These are phyloP conservation scores for Comarum palustre DNA, from an alignment of 306 rosid species.

Conservation along the genomic window DNA sequence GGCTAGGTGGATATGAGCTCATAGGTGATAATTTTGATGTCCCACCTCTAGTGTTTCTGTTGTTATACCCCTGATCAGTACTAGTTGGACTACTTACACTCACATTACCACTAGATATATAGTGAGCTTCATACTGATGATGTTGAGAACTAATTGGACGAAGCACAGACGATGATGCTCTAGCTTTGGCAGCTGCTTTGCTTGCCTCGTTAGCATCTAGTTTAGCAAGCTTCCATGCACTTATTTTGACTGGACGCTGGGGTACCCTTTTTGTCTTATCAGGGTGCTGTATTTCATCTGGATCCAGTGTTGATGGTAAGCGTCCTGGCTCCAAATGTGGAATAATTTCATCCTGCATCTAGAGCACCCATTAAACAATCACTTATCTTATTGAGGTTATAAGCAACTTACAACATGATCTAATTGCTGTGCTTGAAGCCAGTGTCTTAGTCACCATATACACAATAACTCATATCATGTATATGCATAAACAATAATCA, in stretches of 20 bases:
- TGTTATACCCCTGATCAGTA: conserved; percentile 51
- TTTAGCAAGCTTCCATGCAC: conserved; percentile 89
- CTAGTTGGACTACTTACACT: conserved; percentile 76
- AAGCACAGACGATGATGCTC: conserved; percentile 91
- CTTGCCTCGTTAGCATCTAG: conserved; percentile 71
- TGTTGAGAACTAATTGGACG: conserved; percentile 58
- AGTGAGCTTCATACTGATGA: conserved; percentile 52
- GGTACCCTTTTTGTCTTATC: conserved; percentile 51
- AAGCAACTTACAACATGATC: background rate
- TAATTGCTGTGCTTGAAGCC: background rate
- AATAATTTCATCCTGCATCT: conserved; percentile 71
- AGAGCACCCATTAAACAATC: conserved; percentile 21
- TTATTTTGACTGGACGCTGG: conserved; percentile 61
- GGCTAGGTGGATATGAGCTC: conserved; percentile 70
- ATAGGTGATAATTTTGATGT: conserved; percentile 58
- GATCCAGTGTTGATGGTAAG: conserved; percentile 80
- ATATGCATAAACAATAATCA: too few species aligned
- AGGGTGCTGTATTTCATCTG: conserved; percentile 57
- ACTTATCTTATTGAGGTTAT: background rate
- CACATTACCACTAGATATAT: conserved; percentile 61
- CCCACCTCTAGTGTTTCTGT: conserved; percentile 47
- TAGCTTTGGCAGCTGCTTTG: conserved; percentile 72
- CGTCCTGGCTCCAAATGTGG: conserved; percentile 86
- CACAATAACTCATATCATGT: background rate
- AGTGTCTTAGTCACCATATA: background rate